Evolutionary conservation across 768 basidiomycete genomes (phyloP).

Genomic region (Mycena olivaceomarginata): DNA sequence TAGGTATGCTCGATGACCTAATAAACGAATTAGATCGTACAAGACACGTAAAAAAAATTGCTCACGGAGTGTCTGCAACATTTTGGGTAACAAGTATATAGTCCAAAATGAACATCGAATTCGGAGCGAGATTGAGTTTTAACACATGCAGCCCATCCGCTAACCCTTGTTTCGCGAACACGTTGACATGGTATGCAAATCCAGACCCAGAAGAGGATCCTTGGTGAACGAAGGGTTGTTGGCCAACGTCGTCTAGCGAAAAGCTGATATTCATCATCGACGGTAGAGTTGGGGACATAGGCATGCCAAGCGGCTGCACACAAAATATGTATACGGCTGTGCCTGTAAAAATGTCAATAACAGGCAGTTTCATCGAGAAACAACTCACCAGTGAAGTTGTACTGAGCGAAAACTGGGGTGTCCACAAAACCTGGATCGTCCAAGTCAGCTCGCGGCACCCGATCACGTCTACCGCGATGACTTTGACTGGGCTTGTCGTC

Average conservation of each 20-base stretch:
- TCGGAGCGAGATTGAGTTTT: slow-evolving; percentile 63
- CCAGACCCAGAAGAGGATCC: slow-evolving; percentile 50
- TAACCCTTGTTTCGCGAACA: slow-evolving; percentile 60
- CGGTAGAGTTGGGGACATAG: slow-evolving; percentile 52
- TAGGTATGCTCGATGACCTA: neutral
- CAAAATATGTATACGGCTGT: slow-evolving; percentile 69
- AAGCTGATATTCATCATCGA: slow-evolving; percentile 67
- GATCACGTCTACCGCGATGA: slow-evolving; percentile 20
- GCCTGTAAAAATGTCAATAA: slow-evolving; percentile 55
- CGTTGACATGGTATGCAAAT: slow-evolving; percentile 57
- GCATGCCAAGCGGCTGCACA: slow-evolving; percentile 56
- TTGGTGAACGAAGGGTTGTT: slow-evolving; percentile 54
- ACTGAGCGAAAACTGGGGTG: slow-evolving; percentile 57
- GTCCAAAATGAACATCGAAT: slow-evolving; percentile 70
- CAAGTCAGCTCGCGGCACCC: slow-evolving; percentile 46
- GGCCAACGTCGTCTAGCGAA: slow-evolving; percentile 60
- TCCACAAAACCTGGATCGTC: slow-evolving; percentile 56
- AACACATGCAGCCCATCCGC: slow-evolving; percentile 64
- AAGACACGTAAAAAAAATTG: neutral
- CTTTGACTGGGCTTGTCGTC: slow-evolving; percentile 22
- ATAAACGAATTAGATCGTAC: neutral
- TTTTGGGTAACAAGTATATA: slow-evolving; percentile 63
- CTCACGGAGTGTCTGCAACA: neutral
- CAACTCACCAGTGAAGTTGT: slow-evolving; percentile 66
- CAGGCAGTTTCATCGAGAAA: neutral